Evolutionary conservation across 495 filamentous ascomycete species (phyloP).

Genomic region (Thermothielavioides terrestris): DNA sequence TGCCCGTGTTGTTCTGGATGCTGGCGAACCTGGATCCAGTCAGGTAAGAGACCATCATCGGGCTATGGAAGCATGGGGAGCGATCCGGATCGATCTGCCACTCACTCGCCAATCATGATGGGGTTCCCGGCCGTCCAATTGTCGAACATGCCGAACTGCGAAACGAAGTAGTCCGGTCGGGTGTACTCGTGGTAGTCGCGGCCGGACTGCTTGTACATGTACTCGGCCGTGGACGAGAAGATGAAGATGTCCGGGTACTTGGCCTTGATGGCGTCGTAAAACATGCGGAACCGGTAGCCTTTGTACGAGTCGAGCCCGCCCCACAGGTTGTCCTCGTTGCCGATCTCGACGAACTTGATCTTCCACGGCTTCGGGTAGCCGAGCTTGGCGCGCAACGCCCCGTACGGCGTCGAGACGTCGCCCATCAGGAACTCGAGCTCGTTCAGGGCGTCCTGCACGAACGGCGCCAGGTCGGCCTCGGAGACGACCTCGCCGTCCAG

Average conservation of each 20-base stretch:
- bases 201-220: slow-evolving; percentile 32
- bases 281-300: slow-evolving; percentile 40
- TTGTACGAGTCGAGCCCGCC: slow-evolving; percentile 32
- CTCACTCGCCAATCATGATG: slow-evolving; percentile 1
- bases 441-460: slow-evolving; percentile 54
- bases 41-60: slow-evolving; percentile 24
- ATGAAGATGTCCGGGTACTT: slow-evolving; percentile 48
- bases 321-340: slow-evolving; percentile 58
- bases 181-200: slow-evolving; percentile 37
- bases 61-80: too few species aligned
- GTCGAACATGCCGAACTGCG: slow-evolving; percentile 42
- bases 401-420: slow-evolving; percentile 49
- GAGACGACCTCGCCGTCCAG: slow-evolving; percentile 45
- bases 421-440: slow-evolving; percentile 61
- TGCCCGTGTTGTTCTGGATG: slow-evolving; percentile 11
- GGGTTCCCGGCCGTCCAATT: neutral
- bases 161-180: slow-evolving; percentile 26
- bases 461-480: slow-evolving; percentile 30
- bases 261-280: slow-evolving; percentile 47
- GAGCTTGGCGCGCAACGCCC: slow-evolving; percentile 45
- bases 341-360: slow-evolving; percentile 55
- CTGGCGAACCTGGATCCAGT: slow-evolving; percentile 34
- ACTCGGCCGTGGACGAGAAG: slow-evolving; percentile 29
- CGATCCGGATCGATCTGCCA: too few species aligned
- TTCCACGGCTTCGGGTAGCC: slow-evolving; percentile 51